A percentile compares a stretch with the other conserved stretches of the same genome.
Conservation (phyloP, 345 rosid species). For the Populus ilicifolia region DNA sequence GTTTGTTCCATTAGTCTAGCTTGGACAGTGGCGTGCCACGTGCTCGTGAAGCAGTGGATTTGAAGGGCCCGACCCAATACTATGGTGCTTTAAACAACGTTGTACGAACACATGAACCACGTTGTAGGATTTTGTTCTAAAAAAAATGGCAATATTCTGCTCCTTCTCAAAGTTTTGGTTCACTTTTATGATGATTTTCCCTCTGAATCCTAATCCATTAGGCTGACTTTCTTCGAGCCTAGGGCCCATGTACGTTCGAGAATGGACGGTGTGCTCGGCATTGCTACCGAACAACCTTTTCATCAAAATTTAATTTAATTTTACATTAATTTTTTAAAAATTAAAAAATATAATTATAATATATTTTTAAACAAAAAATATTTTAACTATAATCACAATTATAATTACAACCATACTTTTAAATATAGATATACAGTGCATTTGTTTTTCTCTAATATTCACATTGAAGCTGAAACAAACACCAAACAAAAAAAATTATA, state of each 20-base stretch:
- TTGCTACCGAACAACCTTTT: no score
- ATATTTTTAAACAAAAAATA: no score
- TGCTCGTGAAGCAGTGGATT: constrained; percentile 20
- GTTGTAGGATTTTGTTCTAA: constrained; percentile 22
- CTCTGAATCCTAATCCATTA: constrained; percentile 7
- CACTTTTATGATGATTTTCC: not conserved
- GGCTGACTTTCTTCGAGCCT: constrained; percentile 43
- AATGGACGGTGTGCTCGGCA: constrained; percentile 17
- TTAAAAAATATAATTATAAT: no score
- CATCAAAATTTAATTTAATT: no score
- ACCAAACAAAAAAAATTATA: no score
- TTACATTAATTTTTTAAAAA: no score
- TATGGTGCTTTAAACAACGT: constrained; percentile 7
- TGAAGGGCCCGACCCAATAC: constrained; percentile 22
- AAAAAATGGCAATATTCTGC: constrained; percentile 39
- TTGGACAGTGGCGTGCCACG: not conserved
- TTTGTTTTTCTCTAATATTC: no score
- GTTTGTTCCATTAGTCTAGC: not conserved
- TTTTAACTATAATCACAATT: no score
- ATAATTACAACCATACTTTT: no score
- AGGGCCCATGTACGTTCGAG: constrained; percentile 41
- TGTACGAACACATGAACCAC: constrained; percentile 18
- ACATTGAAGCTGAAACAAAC: no score
- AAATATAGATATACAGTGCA: no score
- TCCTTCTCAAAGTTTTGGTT: constrained; percentile 11